phyloP scores from a whole-genome alignment of 2,329 filamentous ascomycete genomes.

The Botrytis aclada region DNA sequence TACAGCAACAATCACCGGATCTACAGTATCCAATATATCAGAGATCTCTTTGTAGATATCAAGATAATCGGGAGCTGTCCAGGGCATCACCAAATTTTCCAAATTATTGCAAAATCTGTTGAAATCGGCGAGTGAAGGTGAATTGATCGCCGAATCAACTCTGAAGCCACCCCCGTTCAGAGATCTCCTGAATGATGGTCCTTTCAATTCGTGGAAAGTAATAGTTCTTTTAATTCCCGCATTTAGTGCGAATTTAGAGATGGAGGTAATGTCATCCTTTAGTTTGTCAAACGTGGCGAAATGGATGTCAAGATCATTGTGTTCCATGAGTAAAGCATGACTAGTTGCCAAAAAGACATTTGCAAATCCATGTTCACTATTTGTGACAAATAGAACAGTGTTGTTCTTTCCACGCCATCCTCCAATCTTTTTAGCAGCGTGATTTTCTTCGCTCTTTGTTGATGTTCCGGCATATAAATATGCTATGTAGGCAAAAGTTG shows the following conservation, averaged over 20 bases:
- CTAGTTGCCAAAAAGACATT: slow-evolving; percentile 45
- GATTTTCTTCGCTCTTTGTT: background rate
- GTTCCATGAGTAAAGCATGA: slow-evolving; percentile 39
- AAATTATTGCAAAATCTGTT: slow-evolving; percentile 22
- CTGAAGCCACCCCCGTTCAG: background rate
- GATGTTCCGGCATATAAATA: background rate
- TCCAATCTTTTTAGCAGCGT: background rate
- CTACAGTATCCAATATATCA: slow-evolving; percentile 39
- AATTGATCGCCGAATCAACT: background rate
- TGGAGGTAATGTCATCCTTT: slow-evolving; percentile 32
- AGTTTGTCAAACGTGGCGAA: slow-evolving; percentile 43
- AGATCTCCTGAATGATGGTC: background rate
- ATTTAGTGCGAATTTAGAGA: slow-evolving; percentile 20
- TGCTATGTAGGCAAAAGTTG: background rate
- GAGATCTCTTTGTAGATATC: slow-evolving; percentile 40
- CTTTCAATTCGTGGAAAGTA: slow-evolving; percentile 8
- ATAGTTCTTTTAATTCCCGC: background rate
- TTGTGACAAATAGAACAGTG: slow-evolving; percentile 43
- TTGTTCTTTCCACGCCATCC: slow-evolving; percentile 17
- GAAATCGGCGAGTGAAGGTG: background rate
- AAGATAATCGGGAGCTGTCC: slow-evolving; percentile 41
- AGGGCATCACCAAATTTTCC: slow-evolving; percentile 36
- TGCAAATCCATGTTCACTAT: slow-evolving; percentile 45
- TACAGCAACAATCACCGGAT: slow-evolving; percentile 42
- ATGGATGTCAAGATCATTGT: slow-evolving; percentile 42